Base-by-base conservation (phyloP, 2,329 filamentous ascomycete genomes). In the Teratosphaeria epicoccoides region DNA sequence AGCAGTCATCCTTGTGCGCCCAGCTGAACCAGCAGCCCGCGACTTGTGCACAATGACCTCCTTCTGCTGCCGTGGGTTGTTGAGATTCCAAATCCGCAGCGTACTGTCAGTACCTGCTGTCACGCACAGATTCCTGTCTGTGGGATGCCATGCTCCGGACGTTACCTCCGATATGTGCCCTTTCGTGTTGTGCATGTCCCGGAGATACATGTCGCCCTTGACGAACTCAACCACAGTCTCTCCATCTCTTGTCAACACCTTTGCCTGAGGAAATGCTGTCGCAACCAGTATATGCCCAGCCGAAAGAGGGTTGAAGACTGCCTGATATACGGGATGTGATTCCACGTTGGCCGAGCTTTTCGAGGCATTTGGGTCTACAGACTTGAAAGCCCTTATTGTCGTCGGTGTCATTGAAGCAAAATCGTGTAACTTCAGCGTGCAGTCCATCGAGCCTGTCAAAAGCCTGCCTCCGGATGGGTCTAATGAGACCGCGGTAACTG, bases 141-240 rank as follows among this genome's bases (percentile, higher is more conserved):
- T 83, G 0, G 93, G 93, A 69, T 91, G 88, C 93, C 93, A 98
- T 37, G 85, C 85, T 22, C 88, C 91, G 22, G 84, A 86, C 3
- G 88, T 89, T 40, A 96, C 81, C 69, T 96, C 93, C 3, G 90
- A 90, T 49, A 96, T 83, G 70, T 98, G 93, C 1, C 93, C 93
- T 67, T 96, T 97, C 4, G 93, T 98, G 67, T 97, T 90, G 70
- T 96, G 82, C 85, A 97, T 94, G 68, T 98, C 93, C 50, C 91
- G 81, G 59, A 98, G 73, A 63, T 98, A 98, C 90, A 97, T 97
- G 67, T 98, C 93, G 45, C 93, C 93, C 71, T 98, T 98, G 60
- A 89, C 85, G 59, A 95, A 97, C 64, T 96, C 89, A 1, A 85
- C 84, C 47, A 94, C 62, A 6, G 86, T 77, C 44, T 94, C 88